Percentiles rank a stretch among this genome's conserved stretches.
Conservation (phyloP, 352 stramenopile species). For the Lagenidium sp. region DNA sequence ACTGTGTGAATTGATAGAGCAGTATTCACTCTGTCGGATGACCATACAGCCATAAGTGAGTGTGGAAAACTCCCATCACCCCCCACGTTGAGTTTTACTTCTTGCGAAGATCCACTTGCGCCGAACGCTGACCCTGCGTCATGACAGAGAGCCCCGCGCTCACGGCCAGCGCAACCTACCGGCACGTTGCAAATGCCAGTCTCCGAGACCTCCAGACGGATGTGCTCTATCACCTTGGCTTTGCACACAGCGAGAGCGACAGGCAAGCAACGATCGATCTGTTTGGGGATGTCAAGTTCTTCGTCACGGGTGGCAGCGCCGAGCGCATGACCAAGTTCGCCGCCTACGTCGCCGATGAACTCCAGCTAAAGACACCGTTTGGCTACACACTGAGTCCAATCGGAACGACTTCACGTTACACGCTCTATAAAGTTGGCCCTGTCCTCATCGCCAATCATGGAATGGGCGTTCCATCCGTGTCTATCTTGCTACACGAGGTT, state of each 20-base stretch:
- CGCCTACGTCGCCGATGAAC: slow-evolving; percentile 33
- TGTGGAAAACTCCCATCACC: too few species aligned
- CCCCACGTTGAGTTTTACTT: too few species aligned
- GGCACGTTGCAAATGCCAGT: slow-evolving; percentile 57
- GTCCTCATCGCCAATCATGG: slow-evolving; percentile 77
- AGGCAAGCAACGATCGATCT: slow-evolving; percentile 27
- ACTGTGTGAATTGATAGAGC: too few species aligned
- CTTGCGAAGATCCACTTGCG: too few species aligned
- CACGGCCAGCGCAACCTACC: background rate
- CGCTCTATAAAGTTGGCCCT: slow-evolving; percentile 72
- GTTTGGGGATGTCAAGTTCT: slow-evolving; percentile 77
- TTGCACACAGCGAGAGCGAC: slow-evolving; percentile 44
- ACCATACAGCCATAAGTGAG: too few species aligned
- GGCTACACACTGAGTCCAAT: slow-evolving; percentile 55
- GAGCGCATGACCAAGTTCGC: slow-evolving; percentile 75
- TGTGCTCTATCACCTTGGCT: slow-evolving; percentile 72
- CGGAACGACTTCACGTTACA: slow-evolving; percentile 62
- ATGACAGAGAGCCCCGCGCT: background rate
- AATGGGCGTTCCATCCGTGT: slow-evolving; percentile 76
- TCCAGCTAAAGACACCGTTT: slow-evolving; percentile 49
- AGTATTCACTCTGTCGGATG: too few species aligned
- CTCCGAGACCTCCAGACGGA: slow-evolving; percentile 46
- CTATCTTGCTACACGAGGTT: slow-evolving; percentile 75
- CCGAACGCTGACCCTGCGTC: too few species aligned
- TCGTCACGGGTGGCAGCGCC: slow-evolving; percentile 59